Evolutionary conservation across 768 basidiomycete species (phyloP).

Genomic region (Xerocomellus dryophilus): DNA sequence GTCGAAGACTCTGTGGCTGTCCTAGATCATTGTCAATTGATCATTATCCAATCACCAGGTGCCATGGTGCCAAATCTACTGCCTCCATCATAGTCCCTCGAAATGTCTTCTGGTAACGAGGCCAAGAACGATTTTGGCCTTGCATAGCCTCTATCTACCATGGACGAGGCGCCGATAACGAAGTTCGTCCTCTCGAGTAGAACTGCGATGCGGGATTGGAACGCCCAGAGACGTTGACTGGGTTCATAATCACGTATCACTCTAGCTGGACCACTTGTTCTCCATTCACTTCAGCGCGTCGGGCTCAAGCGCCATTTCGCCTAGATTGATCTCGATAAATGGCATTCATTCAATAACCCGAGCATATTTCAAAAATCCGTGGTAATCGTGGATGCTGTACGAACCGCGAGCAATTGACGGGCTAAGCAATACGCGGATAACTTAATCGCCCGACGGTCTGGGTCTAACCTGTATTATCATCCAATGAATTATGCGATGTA

Average conservation of each 20-base stretch:
- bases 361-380: conserved; percentile 19
- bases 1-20: not conserved
- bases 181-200: conserved; percentile 1
- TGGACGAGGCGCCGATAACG: not conserved
- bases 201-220: conserved; percentile 18
- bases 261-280: not conserved
- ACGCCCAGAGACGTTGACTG: not conserved
- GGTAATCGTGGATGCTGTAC: conserved; percentile 24
- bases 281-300: not conserved
- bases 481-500: conserved; percentile 30
- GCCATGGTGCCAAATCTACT: not conserved
- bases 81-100: not conserved
- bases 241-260: not conserved
- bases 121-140: not conserved
- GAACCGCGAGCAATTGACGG: not conserved
- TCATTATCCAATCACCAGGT: not conserved
- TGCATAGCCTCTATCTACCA: conserved; percentile 4
- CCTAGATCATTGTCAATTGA: not conserved
- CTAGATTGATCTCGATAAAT: conserved; percentile 14
- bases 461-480: conserved; percentile 18
- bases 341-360: conserved; percentile 23
- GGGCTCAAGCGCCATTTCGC: not conserved
- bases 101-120: not conserved
- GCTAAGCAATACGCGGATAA: not conserved
- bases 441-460: not conserved